These are phyloP conservation scores for Beauveria caledonica DNA, from an alignment of 2,329 filamentous ascomycete genomes.

Conservation along the genomic window DNA sequence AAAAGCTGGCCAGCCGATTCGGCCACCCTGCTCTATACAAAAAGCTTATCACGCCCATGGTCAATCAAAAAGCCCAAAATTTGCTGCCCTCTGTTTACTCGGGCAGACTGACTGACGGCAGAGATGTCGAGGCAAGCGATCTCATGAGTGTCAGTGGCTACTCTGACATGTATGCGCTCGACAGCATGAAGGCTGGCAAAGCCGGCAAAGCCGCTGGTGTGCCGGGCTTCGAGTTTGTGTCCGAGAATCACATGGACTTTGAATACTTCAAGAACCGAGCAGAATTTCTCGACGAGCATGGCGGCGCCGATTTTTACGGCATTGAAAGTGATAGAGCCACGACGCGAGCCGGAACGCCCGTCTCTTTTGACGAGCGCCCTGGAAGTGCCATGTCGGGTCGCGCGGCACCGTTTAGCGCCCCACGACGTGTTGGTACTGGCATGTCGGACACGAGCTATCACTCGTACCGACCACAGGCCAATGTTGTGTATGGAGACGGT, in stretches of 20 bases:
- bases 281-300: slow-evolving; percentile 80
- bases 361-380: slow-evolving; percentile 43
- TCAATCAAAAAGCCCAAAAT: slow-evolving; percentile 82
- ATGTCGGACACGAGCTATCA: slow-evolving; percentile 23
- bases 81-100: slow-evolving; percentile 79
- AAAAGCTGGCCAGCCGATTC: slow-evolving; percentile 68
- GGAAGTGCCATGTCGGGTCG: slow-evolving; percentile 36
- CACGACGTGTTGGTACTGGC: slow-evolving; percentile 3
- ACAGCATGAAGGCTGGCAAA: slow-evolving; percentile 59
- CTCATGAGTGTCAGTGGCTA: slow-evolving; percentile 59
- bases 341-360: slow-evolving; percentile 53
- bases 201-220: slow-evolving; percentile 40
- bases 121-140: slow-evolving; percentile 49
- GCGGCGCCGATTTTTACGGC: slow-evolving; percentile 65
- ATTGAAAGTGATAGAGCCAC: slow-evolving; percentile 36
- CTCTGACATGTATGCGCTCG: slow-evolving; percentile 73
- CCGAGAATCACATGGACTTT: slow-evolving; percentile 80
- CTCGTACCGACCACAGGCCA: slow-evolving; percentile 17
- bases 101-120: slow-evolving; percentile 64
- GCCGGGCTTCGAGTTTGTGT: slow-evolving; percentile 82
- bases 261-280: slow-evolving; percentile 84
- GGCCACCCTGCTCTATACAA: slow-evolving; percentile 88
- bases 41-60: slow-evolving; percentile 88
- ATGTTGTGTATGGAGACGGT: not conserved
- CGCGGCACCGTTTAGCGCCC: slow-evolving; percentile 26